These are phyloP conservation scores for Triticum urartu DNA, from an alignment of 176 grass and related monocot species.

Conservation along the genomic window DNA sequence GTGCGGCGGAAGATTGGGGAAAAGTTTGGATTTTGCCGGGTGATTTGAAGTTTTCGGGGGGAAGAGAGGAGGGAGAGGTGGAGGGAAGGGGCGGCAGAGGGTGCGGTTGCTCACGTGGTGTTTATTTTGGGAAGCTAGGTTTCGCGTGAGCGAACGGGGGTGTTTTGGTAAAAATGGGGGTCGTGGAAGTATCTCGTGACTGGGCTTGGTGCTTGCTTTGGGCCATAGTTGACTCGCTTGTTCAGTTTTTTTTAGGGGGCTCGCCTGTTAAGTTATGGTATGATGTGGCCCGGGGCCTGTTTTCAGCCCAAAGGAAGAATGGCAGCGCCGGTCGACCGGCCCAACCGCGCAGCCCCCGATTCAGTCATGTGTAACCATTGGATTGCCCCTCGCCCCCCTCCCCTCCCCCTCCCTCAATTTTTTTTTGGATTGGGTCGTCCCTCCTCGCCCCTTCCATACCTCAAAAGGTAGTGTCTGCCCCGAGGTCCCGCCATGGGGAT, in stretches of 20 bases:
- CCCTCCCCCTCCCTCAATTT: too few relatives aligned
- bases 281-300: not conserved
- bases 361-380: too few relatives aligned
- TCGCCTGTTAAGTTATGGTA: not conserved
- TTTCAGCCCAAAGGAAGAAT: too few relatives aligned
- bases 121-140: not conserved
- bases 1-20: conserved; percentile 37
- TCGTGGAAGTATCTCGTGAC: not conserved
- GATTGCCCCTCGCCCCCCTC: too few relatives aligned
- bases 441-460: too few relatives aligned
- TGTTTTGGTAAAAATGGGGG: not conserved
- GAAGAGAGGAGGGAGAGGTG: not conserved
- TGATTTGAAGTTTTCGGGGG: conserved; percentile 35
- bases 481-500: too few relatives aligned
- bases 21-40: conserved; percentile 30
- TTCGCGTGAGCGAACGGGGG: not conserved
- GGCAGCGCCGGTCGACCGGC: too few relatives aligned
- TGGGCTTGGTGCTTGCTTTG: not conserved
- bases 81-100: not conserved
- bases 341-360: too few relatives aligned
- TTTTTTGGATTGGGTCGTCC: too few relatives aligned
- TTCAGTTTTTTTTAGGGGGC: not conserved
- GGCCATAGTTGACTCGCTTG: not conserved
- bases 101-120: not conserved
- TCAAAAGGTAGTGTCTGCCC: too few relatives aligned